Evolutionary conservation across 2,329 filamentous ascomycete genomes (phyloP), one percentile per base, ranked within the genome.

Genomic region (Rhexocercosporidium sp.): DNA sequence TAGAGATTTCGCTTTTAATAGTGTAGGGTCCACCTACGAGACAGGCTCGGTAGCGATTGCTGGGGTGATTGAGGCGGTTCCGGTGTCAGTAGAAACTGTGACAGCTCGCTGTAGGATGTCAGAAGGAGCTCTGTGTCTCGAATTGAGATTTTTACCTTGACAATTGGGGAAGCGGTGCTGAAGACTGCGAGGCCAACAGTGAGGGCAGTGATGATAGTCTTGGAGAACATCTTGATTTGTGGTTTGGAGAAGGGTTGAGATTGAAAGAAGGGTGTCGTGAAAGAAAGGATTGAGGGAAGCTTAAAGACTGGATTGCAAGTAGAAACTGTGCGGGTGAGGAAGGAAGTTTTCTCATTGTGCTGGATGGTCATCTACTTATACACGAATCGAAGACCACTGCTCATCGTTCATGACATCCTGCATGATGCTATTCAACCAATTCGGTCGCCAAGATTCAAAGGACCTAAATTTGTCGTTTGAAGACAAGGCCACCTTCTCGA

Each of bases 31-130:
- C n/a, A 37, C 41, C 37, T 34, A 64, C 59, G 49, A 47, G 7
- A 67, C 51, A 11, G n/a, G 22, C 18, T 46, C 56, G 18, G 62
- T 60, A 1, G 34, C 16, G 25, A 65, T 47, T 27, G 65, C 51
- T 16, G 65, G 60, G 14, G 56, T 68, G 18, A 69, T 63, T 27
- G 39, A 57, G 16, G 47, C 60, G 4, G 60, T 57, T 11, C 54
- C 53, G 29, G 41, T 63, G 37, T 71, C 66, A 2, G 62, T 64
- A 34, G 41, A 60, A 34, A 71, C 67, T n/a, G 62, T 63, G 20
- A 66, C 34, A 29, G 66, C 66, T 20, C 68, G 51, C 63, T 70
- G 37, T 6, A 16, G 12, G 16, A 53, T 25, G 37, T 65, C 11
- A 68, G 59, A 12, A 22, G 25, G 34, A 31, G 39, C 20, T n/a